Evolutionary conservation across 2,329 filamentous ascomycete genomes (phyloP), one percentile per base, ranked within the genome.

Genomic region (Talaromyces sp.): DNA sequence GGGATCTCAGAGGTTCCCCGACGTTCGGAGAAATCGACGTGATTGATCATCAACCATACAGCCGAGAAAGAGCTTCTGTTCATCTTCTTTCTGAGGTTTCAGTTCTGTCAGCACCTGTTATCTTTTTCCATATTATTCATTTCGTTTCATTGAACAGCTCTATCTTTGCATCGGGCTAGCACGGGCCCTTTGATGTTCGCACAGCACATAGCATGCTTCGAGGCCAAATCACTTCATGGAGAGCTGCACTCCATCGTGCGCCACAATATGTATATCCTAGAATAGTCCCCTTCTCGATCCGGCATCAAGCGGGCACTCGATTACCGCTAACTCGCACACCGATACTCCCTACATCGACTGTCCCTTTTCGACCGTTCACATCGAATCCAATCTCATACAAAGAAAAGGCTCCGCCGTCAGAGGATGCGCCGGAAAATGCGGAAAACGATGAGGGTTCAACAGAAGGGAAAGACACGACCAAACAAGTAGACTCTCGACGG

Each of bases 211-310:
- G 75, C 73, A 88, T 87, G 85, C 78, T 85, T 71, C 83, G 84
- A 77, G 80, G 82, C 68, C 83, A 84, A 73, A 82, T 81, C 64
- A 74, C 86, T 68, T 82, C 84, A 75, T 88, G 84, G 85, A 82
- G 84, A 77, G 76, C 78, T 73, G 83, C 82, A 66, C 77, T 84
- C 68, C 79, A 78, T 63, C 76, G 77, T 65, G 76, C 78, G 60
- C 75, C 76, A 66, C 76, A 75, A 56, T 71, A 72, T 60, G 62
- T 73, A 55, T 60, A 69, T 52, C 69, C 68, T 52, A 67, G 71
- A 51, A 68, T 72, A 53, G 64, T 70, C 50, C 61, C 71, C 45
- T 61, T 69, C 36, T 60, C 66, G 33, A 64, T 67, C 36, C 69
- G 71, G 64, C 69, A 69, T 55, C 68, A 69, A 67, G 67, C 64